phyloP scores from a whole-genome alignment of 257 asterid species.

The Verbena officinalis region DNA sequence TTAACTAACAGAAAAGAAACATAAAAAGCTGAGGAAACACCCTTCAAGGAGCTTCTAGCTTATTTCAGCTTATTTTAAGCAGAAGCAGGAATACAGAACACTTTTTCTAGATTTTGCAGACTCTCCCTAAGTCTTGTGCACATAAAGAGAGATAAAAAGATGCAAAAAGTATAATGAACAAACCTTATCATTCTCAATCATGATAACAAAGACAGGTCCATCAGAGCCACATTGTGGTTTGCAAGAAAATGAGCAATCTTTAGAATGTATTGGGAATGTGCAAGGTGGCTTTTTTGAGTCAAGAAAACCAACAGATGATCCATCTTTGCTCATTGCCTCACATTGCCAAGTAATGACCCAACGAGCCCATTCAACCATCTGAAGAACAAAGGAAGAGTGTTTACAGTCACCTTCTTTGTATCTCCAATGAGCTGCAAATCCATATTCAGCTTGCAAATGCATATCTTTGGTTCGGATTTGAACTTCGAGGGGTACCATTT shows the following conservation, averaged over 20 bases:
- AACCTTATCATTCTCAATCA: conserved; percentile 94
- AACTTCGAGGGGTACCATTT: conserved; percentile 74
- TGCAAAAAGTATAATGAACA: conserved; percentile 3
- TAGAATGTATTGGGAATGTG: conserved; percentile 68
- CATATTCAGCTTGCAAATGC: conserved; percentile 94
- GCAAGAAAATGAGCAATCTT: conserved; percentile 76
- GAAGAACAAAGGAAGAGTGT: conserved; percentile 72
- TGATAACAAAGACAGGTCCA: conserved; percentile 76
- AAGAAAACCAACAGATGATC: conserved; percentile 39
- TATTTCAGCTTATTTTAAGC: too few relatives aligned
- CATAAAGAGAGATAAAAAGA: not conserved
- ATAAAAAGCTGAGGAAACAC: too few relatives aligned
- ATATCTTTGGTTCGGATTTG: conserved; percentile 88
- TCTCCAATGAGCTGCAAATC: conserved; percentile 94
- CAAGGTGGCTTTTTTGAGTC: conserved; percentile 65
- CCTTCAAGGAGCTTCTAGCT: too few relatives aligned
- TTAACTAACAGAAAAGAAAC: too few relatives aligned
- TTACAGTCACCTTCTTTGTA: conserved; percentile 84
- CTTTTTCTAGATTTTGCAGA: too few relatives aligned
- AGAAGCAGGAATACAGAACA: too few relatives aligned
- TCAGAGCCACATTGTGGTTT: conserved; percentile 62
- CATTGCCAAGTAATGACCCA: conserved; percentile 94
- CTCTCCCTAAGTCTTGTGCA: not conserved
- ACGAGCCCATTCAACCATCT: conserved; percentile 99
- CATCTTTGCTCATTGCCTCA: conserved; percentile 70